Evolutionary conservation across 805 yeast species (phyloP), one percentile per base, ranked within the genome.

Genomic region (Kluyveromyces lactis): DNA sequence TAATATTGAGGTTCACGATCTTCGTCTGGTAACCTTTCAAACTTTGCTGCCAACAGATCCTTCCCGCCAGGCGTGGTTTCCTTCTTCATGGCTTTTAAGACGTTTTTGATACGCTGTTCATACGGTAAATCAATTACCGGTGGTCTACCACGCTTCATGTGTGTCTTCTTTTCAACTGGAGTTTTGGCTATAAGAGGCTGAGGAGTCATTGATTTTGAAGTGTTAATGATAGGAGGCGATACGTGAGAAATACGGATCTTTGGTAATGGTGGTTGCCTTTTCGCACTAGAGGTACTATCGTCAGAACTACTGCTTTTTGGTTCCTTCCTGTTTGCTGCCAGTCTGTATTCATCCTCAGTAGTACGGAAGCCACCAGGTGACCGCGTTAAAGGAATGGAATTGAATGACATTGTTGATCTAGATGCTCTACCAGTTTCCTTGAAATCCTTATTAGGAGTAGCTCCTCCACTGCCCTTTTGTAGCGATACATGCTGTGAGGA

Each of bases 91-190:
- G 76, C 79, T 57, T 94, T 77, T 68, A 92, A 64, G 28, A 92
- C 79, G 48, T 86, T 79, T 60, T 90, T 89, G 62, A 90, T 87
- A 46, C 97, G 71, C 55, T 86, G 86, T 62, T 92, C 97, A 60
- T 82, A 89, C 4, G 64, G 64, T 11, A 58, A 38, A 44, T 59
- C 64, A 23, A 59, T 58, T 3, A 58, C 56, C 8, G 63, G 63
- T 12, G 63, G 63, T 42, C 63, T 54, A 41, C 63, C 63, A 41
- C 64, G 56, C 39, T 55, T 56, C 41, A 55, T 45, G 38, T 56
- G 58, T 7, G 51, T 53, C 31, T 50, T 55, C 35, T 50, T 54
- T 41, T 53, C 51, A 31, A 44, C 42, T 26, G 45, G 50, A 17
- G 29, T 17, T 28, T 46, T 53, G 9, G 48, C 47, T 26, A 42